Evolutionary conservation across 140 eudicot species (phyloP).

Genomic region (Cichorium intybus): DNA sequence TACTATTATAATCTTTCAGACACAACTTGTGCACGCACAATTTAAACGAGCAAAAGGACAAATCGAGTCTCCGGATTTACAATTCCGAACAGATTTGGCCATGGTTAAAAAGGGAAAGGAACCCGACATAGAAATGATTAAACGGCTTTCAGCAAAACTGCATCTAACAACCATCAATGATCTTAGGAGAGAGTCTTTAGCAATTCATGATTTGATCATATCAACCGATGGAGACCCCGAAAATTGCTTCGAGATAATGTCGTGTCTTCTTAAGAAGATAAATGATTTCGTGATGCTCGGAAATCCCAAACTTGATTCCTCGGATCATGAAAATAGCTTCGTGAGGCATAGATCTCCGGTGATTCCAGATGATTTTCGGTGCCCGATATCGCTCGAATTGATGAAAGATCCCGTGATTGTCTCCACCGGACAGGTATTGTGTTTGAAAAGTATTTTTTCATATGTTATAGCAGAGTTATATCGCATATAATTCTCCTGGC

Average conservation of each 20-base stretch:
- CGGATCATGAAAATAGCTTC: constrained; percentile 54
- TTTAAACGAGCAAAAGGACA: constrained; percentile 74
- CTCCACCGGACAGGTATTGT: constrained; percentile 96
- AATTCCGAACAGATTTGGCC: constrained; percentile 55
- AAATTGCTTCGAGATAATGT: constrained; percentile 66
- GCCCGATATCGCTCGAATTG: constrained; percentile 96
- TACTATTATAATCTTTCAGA: constrained; percentile 32
- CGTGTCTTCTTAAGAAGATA: constrained; percentile 57
- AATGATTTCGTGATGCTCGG: constrained; percentile 60
- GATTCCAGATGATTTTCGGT: constrained; percentile 91
- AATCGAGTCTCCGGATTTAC: constrained; percentile 72
- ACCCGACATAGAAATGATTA: constrained; percentile 50
- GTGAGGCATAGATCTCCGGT: constrained; percentile 88
- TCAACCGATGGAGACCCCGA: constrained; percentile 54
- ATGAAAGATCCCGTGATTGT: constrained; percentile 99
- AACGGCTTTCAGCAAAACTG: constrained; percentile 68
- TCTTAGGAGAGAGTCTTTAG: constrained; percentile 64
- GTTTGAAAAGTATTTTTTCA: too few relatives aligned
- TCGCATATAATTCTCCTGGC: too few relatives aligned
- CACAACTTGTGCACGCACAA: constrained; percentile 73
- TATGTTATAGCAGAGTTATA: too few relatives aligned
- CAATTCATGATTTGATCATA: constrained; percentile 74
- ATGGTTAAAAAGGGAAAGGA: constrained; percentile 53
- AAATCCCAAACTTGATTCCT: constrained; percentile 47
- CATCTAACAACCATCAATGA: constrained; percentile 63